phyloP scores from a whole-genome alignment of 1,284 basidiomycete species.

The Agroathelia rolfsii region DNA sequence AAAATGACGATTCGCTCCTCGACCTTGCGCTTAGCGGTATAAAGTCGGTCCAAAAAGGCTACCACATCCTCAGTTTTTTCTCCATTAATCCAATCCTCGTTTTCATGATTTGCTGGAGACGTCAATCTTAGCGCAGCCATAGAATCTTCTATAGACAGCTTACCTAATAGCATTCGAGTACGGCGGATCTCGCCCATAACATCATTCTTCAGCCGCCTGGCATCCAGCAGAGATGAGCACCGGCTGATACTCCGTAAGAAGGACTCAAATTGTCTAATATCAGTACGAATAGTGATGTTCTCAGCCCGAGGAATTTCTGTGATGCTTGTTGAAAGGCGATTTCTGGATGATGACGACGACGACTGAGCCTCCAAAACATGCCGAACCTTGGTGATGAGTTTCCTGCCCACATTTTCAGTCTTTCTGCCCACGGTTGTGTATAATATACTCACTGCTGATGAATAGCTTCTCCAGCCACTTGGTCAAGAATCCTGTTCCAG shows the following conservation, averaged over 20 bases:
- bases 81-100: conserved; percentile 76
- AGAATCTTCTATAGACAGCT: conserved; percentile 10
- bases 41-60: conserved; percentile 81
- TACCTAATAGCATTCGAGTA: conserved; percentile 64
- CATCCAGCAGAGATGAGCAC: conserved; percentile 78
- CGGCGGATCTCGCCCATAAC: conserved; percentile 79
- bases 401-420: conserved; percentile 31
- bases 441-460: conserved; percentile 70
- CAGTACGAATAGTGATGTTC: conserved; percentile 67
- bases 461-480: conserved; percentile 81
- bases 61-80: conserved; percentile 77
- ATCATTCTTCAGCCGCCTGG: conserved; percentile 84
- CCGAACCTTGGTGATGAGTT: conserved; percentile 75
- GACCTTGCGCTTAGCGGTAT: conserved; percentile 77
- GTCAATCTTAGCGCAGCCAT: conserved; percentile 5
- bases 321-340: conserved; percentile 26
- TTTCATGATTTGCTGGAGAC: conserved; percentile 62
- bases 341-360: conserved; percentile 52
- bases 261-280: conserved; percentile 76
- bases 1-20: conserved; percentile 79
- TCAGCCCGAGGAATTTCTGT: conserved; percentile 38
- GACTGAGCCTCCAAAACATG: conserved; percentile 74
- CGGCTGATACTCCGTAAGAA: conserved; percentile 80
- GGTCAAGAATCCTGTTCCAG: conserved; percentile 89
- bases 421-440: not conserved